phyloP scores from a whole-genome alignment of 257 asterid species.

The Rehmannia glutinosa region DNA sequence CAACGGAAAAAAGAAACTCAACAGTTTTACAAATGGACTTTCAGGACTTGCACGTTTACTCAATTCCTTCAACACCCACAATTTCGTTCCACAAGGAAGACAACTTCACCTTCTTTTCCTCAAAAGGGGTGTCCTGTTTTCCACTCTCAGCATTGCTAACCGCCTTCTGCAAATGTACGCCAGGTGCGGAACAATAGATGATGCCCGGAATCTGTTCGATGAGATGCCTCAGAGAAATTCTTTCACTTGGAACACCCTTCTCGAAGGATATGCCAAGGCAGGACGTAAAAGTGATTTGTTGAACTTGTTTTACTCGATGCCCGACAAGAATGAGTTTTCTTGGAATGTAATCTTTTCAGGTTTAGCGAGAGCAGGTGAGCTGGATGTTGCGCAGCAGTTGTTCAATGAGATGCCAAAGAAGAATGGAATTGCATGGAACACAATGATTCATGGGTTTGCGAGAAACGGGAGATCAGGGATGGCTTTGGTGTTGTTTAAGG shows the following conservation, averaged over 20 bases:
- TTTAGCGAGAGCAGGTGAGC: constrained; percentile 42
- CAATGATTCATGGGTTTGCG: constrained; percentile 68
- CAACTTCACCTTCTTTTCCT: constrained; percentile 78
- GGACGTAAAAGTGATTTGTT: constrained; percentile 28
- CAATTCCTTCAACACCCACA: constrained; percentile 39
- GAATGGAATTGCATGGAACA: constrained; percentile 59
- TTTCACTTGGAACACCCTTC: constrained; percentile 75
- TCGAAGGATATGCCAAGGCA: constrained; percentile 62
- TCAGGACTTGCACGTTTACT: constrained; percentile 54
- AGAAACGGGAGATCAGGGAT: constrained; percentile 37
- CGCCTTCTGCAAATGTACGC: constrained; percentile 77
- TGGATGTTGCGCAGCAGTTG: constrained; percentile 41
- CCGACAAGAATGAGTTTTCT: constrained; percentile 61
- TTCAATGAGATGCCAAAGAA: constrained; percentile 64
- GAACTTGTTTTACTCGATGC: constrained; percentile 45
- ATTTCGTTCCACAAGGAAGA: constrained; percentile 39
- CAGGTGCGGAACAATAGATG: constrained; percentile 46
- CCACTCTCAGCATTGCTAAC: constrained; percentile 56
- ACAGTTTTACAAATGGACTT: constrained; percentile 32
- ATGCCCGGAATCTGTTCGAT: constrained; percentile 60
- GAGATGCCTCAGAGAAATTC: constrained; percentile 63
- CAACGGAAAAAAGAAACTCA: not conserved
- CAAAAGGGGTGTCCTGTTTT: constrained; percentile 57
- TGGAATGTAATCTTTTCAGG: constrained; percentile 69
- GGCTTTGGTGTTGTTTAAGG: constrained; percentile 52